Evolutionary conservation across 208 protist species (phyloP).

Genomic region (Herpetomonas samuelpessoai): DNA sequence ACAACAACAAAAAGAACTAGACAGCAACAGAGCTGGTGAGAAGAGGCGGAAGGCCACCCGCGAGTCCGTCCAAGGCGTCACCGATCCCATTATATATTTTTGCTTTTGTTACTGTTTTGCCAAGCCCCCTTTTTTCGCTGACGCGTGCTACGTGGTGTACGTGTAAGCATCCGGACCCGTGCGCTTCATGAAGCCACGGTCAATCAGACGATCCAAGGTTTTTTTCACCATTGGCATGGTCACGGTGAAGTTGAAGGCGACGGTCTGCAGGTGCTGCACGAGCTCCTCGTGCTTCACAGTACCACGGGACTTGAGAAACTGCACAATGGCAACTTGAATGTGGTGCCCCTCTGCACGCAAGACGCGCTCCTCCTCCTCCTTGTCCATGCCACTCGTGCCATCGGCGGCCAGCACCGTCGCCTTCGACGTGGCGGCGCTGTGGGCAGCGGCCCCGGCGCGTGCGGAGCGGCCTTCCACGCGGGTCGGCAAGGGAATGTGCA

Average conservation of each 20-base stretch:
- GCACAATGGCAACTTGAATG: constrained; percentile 92
- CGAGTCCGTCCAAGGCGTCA: too few species aligned
- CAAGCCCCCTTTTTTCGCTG: too few species aligned
- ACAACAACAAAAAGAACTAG: too few species aligned
- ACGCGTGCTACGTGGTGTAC: constrained; percentile 84
- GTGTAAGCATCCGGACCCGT: constrained; percentile 66
- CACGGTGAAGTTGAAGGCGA: constrained; percentile 84
- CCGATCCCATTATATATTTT: too few species aligned
- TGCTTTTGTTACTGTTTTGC: too few species aligned
- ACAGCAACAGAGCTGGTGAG: too few species aligned
- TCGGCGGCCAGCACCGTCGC: constrained; percentile 13
- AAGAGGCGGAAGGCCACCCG: too few species aligned
- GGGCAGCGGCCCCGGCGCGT: too few species aligned
- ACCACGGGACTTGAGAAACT: constrained; percentile 92
- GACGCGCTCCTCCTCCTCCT: constrained; percentile 56
- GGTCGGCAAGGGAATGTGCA: constrained; percentile 38
- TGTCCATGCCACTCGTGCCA: constrained; percentile 33
- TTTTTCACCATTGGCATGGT: constrained; percentile 89
- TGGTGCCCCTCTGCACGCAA: constrained; percentile 78
- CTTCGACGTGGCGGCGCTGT: constrained; percentile 4
- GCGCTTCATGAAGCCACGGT: constrained; percentile 93
- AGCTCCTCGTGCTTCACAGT: constrained; percentile 80
- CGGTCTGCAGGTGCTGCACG: constrained; percentile 63
- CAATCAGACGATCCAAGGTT: constrained; percentile 92
- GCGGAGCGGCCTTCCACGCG: too few species aligned